Evolutionary conservation across 345 rosid species (phyloP), one percentile per base, ranked within the genome.

Genomic region (Rhodomyrtus tomentosa): DNA sequence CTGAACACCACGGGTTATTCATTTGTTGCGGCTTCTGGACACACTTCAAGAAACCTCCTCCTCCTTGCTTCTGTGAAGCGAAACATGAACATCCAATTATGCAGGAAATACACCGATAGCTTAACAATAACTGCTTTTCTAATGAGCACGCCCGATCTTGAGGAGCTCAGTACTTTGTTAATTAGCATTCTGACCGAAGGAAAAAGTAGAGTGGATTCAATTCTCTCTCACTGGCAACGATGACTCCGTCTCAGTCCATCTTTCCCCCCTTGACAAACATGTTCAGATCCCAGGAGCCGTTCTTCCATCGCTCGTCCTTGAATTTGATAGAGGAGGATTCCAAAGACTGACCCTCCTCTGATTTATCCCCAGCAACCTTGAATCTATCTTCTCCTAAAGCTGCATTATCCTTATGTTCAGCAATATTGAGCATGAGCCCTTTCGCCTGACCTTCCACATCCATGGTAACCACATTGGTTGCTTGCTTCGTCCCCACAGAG

Each of bases 241-340:
- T 91, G 9, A 91, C 89, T 50, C 82, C 84, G 85, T 91, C 91
- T 93, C 93, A 91, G 76, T 90, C 92, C 87, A 92, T 91, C 85
- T 80, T 89, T 3, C 94, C 90, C 79, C 87, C 89, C 82, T 85
- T 88, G 49, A 91, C 91, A 83, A 92, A 92, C 94, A 87, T 88
- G 56, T 91, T 91, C 42, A 93, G 83, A 87, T 91, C 91, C 95
- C 94, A 90, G 4, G 88, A 88, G 14, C 95, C 93, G 5, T 85
- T 91, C 87, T 88, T 91, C 95, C 94, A 92, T 4, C 90, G 87
- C 45, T 82, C 87, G 8, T 91, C 92, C 2, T 53, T 48, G 82
- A 92, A 91, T 84, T 85, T 92, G 1, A 84, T 72, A 51, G 38
- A 62, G 36, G 90, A 83, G 42, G 87, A 40, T 68, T 87, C 87